Evolutionary conservation across 1,284 basidiomycete genomes (phyloP), one percentile per base, ranked within the genome.

Genomic region (Ceratobasidium sp.): DNA sequence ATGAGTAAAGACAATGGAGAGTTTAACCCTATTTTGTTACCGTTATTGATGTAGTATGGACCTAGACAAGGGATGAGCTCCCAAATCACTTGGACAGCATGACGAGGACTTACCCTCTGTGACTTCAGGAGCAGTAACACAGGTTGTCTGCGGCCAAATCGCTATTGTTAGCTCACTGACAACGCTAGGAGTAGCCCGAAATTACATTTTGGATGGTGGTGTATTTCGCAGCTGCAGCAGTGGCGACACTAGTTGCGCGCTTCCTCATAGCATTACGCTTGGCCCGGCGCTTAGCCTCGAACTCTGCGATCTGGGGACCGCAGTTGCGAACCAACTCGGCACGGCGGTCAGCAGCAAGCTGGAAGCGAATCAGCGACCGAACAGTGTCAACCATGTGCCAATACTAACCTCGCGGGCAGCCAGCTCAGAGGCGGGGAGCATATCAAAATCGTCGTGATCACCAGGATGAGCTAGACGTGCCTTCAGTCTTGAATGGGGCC

Each of bases 11-110:
- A 12, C 10, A 25, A 1, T 13, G 45, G 22, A 12, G 20, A 29
- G 4, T 22, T 43, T n/a, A 6, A 12, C 35, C 7, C n/a, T 25
- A 35, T 47, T n/a, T 8, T 3, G 34, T 2, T 27, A 62, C 58
- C 58, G 20, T 62, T 62, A 34, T 62, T 62, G 45, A 62, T 62
- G n/a, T 62, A 62, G 45, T 62, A 62, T 34, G 58, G 58, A 3
- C 58, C 58, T 62, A 27, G 3, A 47, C 22, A 20, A 20, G 7
- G 22, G 22, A 20, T 47, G 45, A 22, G 3, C 13, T 35, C 20
- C 15, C 20, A 10, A 2, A 22, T 42, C 8, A 27, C 2, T 20
- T n/a, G 34, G n/a, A n/a, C n/a, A n/a, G n/a, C n/a, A 38, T 32
- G 17, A 8, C 27, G 25, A 12, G 45, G 12, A 29, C 42, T 17